Evolutionary conservation across 192 early-diverging fungal species (phyloP).

Genomic region (Glomus cerebriforme): DNA sequence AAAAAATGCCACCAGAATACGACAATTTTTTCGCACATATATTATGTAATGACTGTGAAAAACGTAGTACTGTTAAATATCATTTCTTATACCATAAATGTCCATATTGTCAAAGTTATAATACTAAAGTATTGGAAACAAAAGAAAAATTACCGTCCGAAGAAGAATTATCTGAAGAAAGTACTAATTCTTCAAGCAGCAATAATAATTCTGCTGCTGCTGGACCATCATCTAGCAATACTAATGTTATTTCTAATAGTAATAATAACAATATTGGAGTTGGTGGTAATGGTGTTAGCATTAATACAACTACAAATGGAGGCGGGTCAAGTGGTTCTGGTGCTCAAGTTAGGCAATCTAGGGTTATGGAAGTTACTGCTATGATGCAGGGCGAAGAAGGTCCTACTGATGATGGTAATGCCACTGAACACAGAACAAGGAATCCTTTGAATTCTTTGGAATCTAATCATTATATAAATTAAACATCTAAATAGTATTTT

Average conservation of each 20-base stretch:
- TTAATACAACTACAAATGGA: not conserved
- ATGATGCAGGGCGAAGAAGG: constrained; percentile 28
- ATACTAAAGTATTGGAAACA: constrained; percentile 81
- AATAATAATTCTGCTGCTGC: not conserved
- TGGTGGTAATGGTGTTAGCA: not conserved
- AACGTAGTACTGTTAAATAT: constrained; percentile 79
- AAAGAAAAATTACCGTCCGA: constrained; percentile 6
- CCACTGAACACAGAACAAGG: constrained; percentile 3
- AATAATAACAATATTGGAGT: not conserved
- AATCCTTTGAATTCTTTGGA: constrained; percentile 33
- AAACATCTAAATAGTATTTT: not conserved
- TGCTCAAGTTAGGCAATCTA: constrained; percentile 18
- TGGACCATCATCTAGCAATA: not conserved
- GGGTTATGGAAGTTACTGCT: constrained; percentile 20
- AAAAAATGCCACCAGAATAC: constrained; percentile 93
- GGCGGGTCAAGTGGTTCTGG: not conserved
- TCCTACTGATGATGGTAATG: constrained; percentile 6
- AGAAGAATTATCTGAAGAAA: not conserved
- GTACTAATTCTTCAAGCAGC: not conserved
- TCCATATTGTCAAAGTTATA: constrained; percentile 81
- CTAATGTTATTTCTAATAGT: not conserved
- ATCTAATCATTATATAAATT: not conserved
- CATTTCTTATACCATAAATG: constrained; percentile 99
- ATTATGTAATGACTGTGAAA: constrained; percentile 96
- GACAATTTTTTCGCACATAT: constrained; percentile 66